phyloP scores from a whole-genome alignment of 2,329 filamentous ascomycete genomes.

The Clonostachys rosea region DNA sequence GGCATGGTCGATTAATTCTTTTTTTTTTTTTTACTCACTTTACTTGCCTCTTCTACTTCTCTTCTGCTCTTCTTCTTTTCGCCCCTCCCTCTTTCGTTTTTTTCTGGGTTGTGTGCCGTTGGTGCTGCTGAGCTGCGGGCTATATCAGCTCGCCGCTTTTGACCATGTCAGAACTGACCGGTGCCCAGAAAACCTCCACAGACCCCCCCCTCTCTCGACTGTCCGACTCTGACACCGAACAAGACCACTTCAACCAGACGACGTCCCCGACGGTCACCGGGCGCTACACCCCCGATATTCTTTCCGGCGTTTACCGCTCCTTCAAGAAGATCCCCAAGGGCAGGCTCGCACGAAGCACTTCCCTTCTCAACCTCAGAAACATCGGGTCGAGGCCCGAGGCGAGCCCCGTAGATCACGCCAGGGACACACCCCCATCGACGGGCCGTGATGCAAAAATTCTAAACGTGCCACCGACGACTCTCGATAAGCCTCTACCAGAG shows the following conservation, averaged over 20 bases:
- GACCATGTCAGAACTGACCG: slow-evolving; percentile 4
- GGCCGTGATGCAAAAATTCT: slow-evolving; percentile 48
- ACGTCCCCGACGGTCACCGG: slow-evolving; percentile 17
- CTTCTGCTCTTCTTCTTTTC: too few species aligned
- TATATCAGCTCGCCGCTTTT: too few species aligned
- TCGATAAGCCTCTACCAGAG: slow-evolving; percentile 52
- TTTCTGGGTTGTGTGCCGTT: too few species aligned
- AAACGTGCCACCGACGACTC: slow-evolving; percentile 48
- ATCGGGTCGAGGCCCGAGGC: background rate
- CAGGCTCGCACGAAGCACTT: slow-evolving; percentile 35
- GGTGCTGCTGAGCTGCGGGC: too few species aligned
- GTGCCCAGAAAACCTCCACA: background rate
- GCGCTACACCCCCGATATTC: slow-evolving; percentile 35
- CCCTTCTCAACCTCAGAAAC: slow-evolving; percentile 30
- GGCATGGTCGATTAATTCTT: too few species aligned
- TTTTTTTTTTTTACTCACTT: too few species aligned
- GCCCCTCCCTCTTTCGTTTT: too few species aligned
- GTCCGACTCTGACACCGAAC: slow-evolving; percentile 4
- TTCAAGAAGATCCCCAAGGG: slow-evolving; percentile 36
- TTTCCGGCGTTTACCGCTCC: slow-evolving; percentile 47
- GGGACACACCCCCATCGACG: background rate
- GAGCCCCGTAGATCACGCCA: background rate
- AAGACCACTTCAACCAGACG: slow-evolving; percentile 9
- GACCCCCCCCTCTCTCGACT: slow-evolving; percentile 1
- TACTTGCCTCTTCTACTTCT: too few species aligned